These are phyloP conservation scores for Corchorus capsularis DNA, from an alignment of 345 rosid species.

Conservation along the genomic window DNA sequence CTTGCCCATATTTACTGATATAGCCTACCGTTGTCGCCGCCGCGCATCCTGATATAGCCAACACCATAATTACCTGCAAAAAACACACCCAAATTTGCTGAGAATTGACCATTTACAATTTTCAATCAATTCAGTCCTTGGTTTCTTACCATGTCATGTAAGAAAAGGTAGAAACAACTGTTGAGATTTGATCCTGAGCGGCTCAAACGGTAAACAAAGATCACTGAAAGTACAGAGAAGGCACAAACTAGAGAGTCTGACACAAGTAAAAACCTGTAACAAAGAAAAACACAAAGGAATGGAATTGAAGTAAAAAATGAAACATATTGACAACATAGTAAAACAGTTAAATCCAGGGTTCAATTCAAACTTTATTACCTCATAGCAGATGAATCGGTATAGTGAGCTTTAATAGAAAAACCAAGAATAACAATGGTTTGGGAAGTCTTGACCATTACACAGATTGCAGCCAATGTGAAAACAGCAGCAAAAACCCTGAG, in stretches of 20 bases:
- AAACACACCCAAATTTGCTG: neutral
- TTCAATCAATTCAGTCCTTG: neutral
- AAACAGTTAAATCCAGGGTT: neutral
- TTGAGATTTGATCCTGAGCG: slow-evolving; percentile 26
- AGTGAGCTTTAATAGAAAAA: slow-evolving; percentile 32
- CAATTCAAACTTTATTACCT: slow-evolving; percentile 28
- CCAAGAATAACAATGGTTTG: slow-evolving; percentile 33
- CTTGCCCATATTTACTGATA: slow-evolving; percentile 47
- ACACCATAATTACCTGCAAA: slow-evolving; percentile 49
- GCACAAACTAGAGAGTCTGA: slow-evolving; percentile 37
- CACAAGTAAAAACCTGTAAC: slow-evolving; percentile 53
- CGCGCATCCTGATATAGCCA: slow-evolving; percentile 53
- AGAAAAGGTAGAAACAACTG: slow-evolving; percentile 36
- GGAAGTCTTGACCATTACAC: slow-evolving; percentile 37
- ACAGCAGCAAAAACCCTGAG: slow-evolving; percentile 44
- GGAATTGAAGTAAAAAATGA: neutral
- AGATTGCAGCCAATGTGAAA: slow-evolving; percentile 39
- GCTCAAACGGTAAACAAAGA: slow-evolving; percentile 27
- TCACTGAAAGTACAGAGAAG: slow-evolving; percentile 46
- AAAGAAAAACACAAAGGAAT: neutral
- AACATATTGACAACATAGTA: too few species aligned
- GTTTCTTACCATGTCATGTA: slow-evolving; percentile 56
- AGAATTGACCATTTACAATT: neutral
- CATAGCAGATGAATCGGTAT: slow-evolving; percentile 43
- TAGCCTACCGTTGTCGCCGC: slow-evolving; percentile 56